Evolutionary conservation across 2,329 filamentous ascomycete species (phyloP).

Genomic region (Cladosporium sp.): DNA sequence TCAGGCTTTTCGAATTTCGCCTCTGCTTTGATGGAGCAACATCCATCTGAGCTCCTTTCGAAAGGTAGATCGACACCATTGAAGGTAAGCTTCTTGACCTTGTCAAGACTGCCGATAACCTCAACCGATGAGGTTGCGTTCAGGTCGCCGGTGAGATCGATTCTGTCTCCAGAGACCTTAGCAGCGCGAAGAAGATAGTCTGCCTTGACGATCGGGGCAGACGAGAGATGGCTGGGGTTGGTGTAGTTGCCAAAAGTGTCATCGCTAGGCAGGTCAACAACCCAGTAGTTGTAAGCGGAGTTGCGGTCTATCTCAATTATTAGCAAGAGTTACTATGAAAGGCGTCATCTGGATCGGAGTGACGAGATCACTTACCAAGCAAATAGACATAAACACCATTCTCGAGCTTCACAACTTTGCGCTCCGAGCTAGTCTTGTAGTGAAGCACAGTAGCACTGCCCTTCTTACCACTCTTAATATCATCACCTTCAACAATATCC

Average conservation of each 20-base stretch:
- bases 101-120: constrained; percentile 57
- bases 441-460: constrained; percentile 47
- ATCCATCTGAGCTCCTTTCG: constrained; percentile 41
- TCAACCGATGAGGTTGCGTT: constrained; percentile 66
- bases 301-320: constrained; percentile 51
- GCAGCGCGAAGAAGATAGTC: constrained; percentile 63
- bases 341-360: neutral
- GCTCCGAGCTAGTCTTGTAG: constrained; percentile 54
- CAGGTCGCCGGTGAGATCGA: constrained; percentile 66
- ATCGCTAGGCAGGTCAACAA: constrained; percentile 49
- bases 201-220: constrained; percentile 56
- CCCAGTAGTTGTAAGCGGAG: constrained; percentile 66
- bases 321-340: constrained; percentile 13
- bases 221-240: constrained; percentile 30
- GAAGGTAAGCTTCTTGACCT: constrained; percentile 55
- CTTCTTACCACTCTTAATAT: constrained; percentile 32
- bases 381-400: constrained; percentile 53
- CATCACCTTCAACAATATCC: constrained; percentile 40
- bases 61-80: constrained; percentile 48
- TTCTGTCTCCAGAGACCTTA: constrained; percentile 48
- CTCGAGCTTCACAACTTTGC: constrained; percentile 49
- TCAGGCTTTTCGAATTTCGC: constrained; percentile 49
- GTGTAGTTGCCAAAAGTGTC: constrained; percentile 30
- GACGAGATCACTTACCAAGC: constrained; percentile 41
- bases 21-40: constrained; percentile 46